Conservation (phyloP, 768 basidiomycete species). For the Leccinum obscurum region DNA sequence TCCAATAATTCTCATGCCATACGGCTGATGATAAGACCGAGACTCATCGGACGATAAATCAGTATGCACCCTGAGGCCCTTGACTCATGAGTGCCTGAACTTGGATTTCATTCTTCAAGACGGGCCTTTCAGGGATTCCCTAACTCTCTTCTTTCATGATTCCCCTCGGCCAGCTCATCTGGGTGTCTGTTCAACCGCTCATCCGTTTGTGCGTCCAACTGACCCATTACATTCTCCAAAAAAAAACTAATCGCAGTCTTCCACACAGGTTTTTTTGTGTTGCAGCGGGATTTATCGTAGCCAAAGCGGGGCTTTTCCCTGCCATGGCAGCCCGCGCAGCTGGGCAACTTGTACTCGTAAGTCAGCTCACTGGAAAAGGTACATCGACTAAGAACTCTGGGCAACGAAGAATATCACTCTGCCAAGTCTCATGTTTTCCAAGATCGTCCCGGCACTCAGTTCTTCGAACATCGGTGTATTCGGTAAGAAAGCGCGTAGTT, state of each 20-base stretch:
- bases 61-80: not conserved
- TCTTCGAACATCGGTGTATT: constrained; percentile 54
- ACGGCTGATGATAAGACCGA: not conserved
- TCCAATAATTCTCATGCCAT: not conserved
- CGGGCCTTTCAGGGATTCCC: not conserved
- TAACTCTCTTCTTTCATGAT: constrained; percentile 17
- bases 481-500: constrained; percentile 38
- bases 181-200: constrained; percentile 61
- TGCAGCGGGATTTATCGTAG: constrained; percentile 54
- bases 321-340: constrained; percentile 55
- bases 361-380: not conserved
- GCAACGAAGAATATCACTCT: constrained; percentile 50
- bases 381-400: not conserved
- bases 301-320: constrained; percentile 63
- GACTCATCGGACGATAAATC: not conserved
- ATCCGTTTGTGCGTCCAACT: constrained; percentile 52
- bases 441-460: constrained; percentile 66
- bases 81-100: not conserved
- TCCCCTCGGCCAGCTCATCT: constrained; percentile 50
- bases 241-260: constrained; percentile 3
- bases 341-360: constrained; percentile 60
- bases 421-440: constrained; percentile 69
- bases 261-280: constrained; percentile 52
- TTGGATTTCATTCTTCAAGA: constrained; percentile 8
- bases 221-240: not conserved